These are phyloP conservation scores for Singerocomus inundabilis DNA, from an alignment of 1,284 basidiomycete species.

Conservation along the genomic window DNA sequence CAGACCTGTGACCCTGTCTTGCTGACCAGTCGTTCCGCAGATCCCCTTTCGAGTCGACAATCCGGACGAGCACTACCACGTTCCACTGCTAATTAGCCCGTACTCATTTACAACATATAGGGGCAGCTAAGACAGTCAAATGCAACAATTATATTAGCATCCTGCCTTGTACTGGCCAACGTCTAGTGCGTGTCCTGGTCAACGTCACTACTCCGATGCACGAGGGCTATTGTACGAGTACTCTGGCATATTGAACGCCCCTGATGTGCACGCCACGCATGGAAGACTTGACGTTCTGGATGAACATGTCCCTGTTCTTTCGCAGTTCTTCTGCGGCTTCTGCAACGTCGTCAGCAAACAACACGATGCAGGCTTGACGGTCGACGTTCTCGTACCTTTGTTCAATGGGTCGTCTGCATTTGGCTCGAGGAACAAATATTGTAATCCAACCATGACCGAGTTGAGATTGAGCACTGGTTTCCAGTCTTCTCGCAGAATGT, in stretches of 20 bases:
- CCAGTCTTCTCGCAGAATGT: constrained; percentile 99
- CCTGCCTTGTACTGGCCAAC: constrained; percentile 3
- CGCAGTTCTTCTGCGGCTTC: constrained; percentile 94
- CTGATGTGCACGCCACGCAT: constrained; percentile 81
- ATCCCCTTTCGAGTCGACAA: constrained; percentile 73
- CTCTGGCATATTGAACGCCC: constrained; percentile 76
- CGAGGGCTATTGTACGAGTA: constrained; percentile 47
- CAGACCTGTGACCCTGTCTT: not conserved
- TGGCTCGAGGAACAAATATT: constrained; percentile 98
- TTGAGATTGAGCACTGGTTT: constrained; percentile 98
- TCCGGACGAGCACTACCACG: constrained; percentile 82
- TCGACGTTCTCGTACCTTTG: constrained; percentile 69
- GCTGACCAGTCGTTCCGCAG: constrained; percentile 39
- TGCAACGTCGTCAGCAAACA: constrained; percentile 37
- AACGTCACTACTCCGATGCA: not conserved
- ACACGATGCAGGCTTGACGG: not conserved
- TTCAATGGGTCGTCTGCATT: constrained; percentile 99
- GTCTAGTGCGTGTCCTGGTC: not conserved
- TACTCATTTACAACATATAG: constrained; percentile 92
- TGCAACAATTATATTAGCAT: constrained; percentile 1
- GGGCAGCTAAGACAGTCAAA: constrained; percentile 56
- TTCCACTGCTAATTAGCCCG: constrained; percentile 88
- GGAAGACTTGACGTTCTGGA: constrained; percentile 77
- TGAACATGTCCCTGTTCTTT: constrained; percentile 78
- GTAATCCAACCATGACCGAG: constrained; percentile 95